Percentiles rank a stretch among this genome's conserved stretches.
Evolutionary conservation across 1,284 basidiomycete genomes (phyloP).

Genomic region (Crucibulum parvulum): DNA sequence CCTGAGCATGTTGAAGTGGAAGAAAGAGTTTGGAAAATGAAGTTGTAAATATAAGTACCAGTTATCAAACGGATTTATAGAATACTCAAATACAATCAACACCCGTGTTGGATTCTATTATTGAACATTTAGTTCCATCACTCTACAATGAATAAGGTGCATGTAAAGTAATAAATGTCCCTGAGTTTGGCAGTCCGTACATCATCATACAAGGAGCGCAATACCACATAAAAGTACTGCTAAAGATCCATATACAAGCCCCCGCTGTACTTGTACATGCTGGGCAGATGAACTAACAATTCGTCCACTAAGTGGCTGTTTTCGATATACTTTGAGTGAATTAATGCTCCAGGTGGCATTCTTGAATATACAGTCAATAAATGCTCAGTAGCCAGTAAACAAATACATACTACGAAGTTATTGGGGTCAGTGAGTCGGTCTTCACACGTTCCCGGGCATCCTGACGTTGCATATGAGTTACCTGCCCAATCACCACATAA

Average conservation of each 20-base stretch:
- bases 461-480: conserved; percentile 73
- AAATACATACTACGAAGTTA: conserved; percentile 67
- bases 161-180: no score
- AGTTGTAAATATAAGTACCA: conserved; percentile 34
- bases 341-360: conserved; percentile 50
- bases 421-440: conserved; percentile 67
- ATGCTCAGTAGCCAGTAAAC: conserved; percentile 23
- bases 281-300: conserved; percentile 9
- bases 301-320: conserved; percentile 34
- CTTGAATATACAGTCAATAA: conserved; percentile 19
- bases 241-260: no score
- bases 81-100: no score
- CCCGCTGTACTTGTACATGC: no score
- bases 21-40: conserved; percentile 60
- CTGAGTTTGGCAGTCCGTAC: no score
- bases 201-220: no score
- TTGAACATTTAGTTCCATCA: no score
- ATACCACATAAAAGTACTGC: no score
- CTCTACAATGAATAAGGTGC: no score
- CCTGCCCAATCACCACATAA: conserved; percentile 88
- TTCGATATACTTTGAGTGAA: conserved; percentile 43
- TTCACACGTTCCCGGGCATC: conserved; percentile 77
- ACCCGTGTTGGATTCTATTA: no score
- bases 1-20: conserved; percentile 34
- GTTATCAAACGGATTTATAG: no score